Conservation (phyloP, 352 stramenopile species). For the Phytopythium boreale region DNA sequence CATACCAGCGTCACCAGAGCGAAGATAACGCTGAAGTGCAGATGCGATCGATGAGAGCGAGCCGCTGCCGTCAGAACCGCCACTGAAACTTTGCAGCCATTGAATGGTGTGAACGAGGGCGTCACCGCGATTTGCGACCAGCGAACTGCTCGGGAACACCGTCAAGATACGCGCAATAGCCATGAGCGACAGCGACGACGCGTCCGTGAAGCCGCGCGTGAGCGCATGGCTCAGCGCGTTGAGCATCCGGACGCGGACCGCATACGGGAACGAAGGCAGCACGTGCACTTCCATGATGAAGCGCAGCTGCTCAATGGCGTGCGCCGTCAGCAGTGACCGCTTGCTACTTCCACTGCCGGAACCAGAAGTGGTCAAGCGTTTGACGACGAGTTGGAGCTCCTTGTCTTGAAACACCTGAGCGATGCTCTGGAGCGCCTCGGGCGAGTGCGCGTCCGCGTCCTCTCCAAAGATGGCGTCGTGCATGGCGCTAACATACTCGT, state of each 20-base stretch:
- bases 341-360: too few species aligned
- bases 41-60: background rate
- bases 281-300: conserved; percentile 77
- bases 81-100: conserved; percentile 24
- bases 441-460: conserved; percentile 47
- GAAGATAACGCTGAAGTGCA: background rate
- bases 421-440: conserved; percentile 69
- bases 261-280: conserved; percentile 70
- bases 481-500: conserved; percentile 31
- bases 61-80: conserved; percentile 8
- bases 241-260: conserved; percentile 53
- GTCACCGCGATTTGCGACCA: conserved; percentile 26
- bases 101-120: conserved; percentile 21
- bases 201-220: conserved; percentile 49
- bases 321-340: conserved; percentile 22
- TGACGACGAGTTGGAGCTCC: conserved; percentile 14
- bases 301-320: conserved; percentile 45
- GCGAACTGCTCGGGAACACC: conserved; percentile 43
- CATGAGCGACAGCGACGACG: conserved; percentile 28
- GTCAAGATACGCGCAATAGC: conserved; percentile 41
- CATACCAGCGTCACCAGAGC: background rate
- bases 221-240: conserved; percentile 44
- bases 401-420: conserved; percentile 51
- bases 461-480: conserved; percentile 55
- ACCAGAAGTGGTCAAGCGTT: background rate